Base-by-base conservation (phyloP, 371 early-diverging fungal genomes). In the Apophysomyces elegans region DNA sequence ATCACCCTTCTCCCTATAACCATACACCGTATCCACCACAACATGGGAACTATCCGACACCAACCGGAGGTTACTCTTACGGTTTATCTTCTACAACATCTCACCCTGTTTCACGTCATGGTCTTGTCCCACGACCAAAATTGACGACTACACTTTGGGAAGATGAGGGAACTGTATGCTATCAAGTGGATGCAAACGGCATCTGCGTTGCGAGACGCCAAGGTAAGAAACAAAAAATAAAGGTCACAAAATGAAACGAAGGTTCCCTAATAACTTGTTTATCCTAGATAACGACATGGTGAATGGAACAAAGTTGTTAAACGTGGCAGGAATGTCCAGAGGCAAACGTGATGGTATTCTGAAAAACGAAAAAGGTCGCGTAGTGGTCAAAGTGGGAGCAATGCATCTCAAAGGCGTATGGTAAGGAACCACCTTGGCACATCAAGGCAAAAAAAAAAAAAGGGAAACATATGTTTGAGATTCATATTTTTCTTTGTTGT, bases 361-460 rank as follows among this genome's bases (percentile, higher is more conserved):
- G n/a, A 93, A 93, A 73, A 90, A 91, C 62, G 94, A 93, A 70
- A 90, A 90, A 68, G 91, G 89, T 21, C 83, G 94, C 36, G 85
- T 86, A 4, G 94, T 93, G 5, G 90, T 93, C 61, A 93, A 93
- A 70, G 89, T 90, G 0, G 94, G 94, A 13, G 88, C 93, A 0
- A 93, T 93, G 93, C 89, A 90, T 69, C 78, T 93, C 11, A 93
- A 93, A 72, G 94, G 94, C 12, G 94, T 93, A 59, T 93, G 94
- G 93, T 84, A 80, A 71, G 81, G 1, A 11, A 13, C 13, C 5
- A 3, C 32, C 32, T 26, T 26, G 2, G 32, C 32, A 26, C 32
- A 26, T 3, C 32, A 26, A 26, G 32, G 32, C 1, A 26, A 26
- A 26, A 26, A 26, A 26, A 26, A 26, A 26, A 26, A 26, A 26